A percentile compares a stretch with the other conserved stretches of the same genome.
Evolutionary conservation across 2,329 filamentous ascomycete species (phyloP).

Genomic region (Aspergillus transmontanensis): DNA sequence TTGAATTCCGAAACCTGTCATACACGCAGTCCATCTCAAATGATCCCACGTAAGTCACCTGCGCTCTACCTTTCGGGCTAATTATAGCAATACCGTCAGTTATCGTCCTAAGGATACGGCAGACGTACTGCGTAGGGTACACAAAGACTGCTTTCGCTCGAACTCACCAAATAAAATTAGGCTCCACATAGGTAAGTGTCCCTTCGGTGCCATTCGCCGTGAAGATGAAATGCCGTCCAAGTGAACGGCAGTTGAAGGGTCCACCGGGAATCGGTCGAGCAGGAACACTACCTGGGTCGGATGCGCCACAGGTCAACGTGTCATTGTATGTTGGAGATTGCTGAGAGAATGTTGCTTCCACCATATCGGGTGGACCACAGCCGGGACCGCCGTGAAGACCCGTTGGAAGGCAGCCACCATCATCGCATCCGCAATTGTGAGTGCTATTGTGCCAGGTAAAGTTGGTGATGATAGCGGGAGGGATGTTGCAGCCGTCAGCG

Average conservation of each 20-base stretch:
- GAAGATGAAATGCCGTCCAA: not conserved
- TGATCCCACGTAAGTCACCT: not conserved
- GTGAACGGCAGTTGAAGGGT: not conserved
- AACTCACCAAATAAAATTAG: not conserved
- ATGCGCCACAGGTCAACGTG: not conserved
- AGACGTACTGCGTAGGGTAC: not conserved
- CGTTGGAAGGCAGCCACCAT: not conserved
- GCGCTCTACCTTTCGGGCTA: not conserved
- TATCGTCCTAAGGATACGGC: not conserved
- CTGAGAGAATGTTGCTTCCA: not conserved
- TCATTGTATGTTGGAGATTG: not conserved
- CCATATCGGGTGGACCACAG: not conserved
- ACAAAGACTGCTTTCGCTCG: not conserved
- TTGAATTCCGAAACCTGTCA: not conserved
- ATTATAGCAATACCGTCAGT: not conserved
- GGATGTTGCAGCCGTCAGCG: not conserved
- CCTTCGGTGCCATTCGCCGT: not conserved
- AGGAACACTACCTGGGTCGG: not conserved
- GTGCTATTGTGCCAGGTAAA: not conserved
- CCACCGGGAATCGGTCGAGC: not conserved
- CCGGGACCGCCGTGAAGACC: not conserved
- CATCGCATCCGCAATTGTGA: not conserved
- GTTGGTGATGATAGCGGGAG: not conserved
- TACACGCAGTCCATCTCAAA: not conserved
- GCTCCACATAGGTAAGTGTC: not conserved